phyloP scores from a whole-genome alignment of 2,329 filamentous ascomycete species.

The Trichoderma hamatum region DNA sequence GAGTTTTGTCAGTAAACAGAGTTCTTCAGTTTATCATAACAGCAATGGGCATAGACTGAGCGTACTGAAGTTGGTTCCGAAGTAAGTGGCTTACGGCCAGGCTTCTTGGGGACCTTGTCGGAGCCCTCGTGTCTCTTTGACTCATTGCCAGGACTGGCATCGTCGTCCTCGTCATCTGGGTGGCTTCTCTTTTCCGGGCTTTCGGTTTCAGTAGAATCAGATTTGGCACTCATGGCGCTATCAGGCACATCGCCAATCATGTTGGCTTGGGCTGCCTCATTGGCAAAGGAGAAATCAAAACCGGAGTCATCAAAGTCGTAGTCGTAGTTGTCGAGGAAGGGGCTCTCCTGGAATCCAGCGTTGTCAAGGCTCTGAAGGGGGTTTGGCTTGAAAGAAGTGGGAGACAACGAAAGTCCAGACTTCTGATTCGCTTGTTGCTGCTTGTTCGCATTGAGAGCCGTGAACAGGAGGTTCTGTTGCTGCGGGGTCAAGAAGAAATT shows the following conservation, averaged over 20 bases:
- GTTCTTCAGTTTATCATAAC: conserved; percentile 22
- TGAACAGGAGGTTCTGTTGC: conserved; percentile 75
- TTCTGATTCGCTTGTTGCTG: conserved; percentile 36
- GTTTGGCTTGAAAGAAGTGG: conserved; percentile 54
- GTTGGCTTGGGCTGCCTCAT: conserved; percentile 55
- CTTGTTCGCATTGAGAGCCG: conserved; percentile 74
- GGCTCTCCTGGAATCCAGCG: conserved; percentile 69
- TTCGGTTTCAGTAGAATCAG: conserved; percentile 60
- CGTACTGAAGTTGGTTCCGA: conserved; percentile 94
- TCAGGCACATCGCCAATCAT: conserved; percentile 76
- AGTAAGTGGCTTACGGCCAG: conserved; percentile 91
- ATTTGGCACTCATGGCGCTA: conserved; percentile 50
- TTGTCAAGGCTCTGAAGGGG: conserved; percentile 46
- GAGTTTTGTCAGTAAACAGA: not conserved
- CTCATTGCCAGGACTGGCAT: conserved; percentile 48
- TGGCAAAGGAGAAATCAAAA: conserved; percentile 67
- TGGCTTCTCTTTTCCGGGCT: conserved; percentile 72
- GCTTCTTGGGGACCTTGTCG: conserved; percentile 90
- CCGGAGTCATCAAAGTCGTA: conserved; percentile 76
- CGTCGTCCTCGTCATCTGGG: conserved; percentile 70
- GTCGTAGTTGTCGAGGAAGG: conserved; percentile 77
- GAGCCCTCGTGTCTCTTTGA: conserved; percentile 78
- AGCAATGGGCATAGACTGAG: conserved; percentile 33
- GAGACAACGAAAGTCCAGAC: conserved; percentile 47
- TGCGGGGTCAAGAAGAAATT: conserved; percentile 73